Percentiles rank a stretch among this genome's conserved stretches.
phyloP scores from a whole-genome alignment of 2,329 filamentous ascomycete species.

The Metarhizium brunneum region DNA sequence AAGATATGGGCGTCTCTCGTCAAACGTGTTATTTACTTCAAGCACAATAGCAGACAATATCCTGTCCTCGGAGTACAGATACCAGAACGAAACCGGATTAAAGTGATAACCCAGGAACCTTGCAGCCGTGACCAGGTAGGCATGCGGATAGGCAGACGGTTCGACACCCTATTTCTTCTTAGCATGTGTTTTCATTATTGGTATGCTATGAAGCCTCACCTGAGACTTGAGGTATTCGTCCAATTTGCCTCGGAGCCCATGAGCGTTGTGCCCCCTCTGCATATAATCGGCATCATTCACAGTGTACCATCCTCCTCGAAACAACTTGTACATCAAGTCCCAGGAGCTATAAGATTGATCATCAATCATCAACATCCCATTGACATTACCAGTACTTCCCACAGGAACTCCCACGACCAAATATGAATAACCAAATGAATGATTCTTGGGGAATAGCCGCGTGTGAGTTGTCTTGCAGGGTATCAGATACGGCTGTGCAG shows the following conservation, averaged over 20 bases:
- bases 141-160: constrained; percentile 51
- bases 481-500: constrained; percentile 43
- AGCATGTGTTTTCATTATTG: constrained; percentile 7
- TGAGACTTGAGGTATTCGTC: constrained; percentile 47
- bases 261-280: constrained; percentile 37
- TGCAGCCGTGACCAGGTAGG: constrained; percentile 63
- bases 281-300: constrained; percentile 54
- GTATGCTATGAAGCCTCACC: constrained; percentile 27
- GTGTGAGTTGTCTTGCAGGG: constrained; percentile 57
- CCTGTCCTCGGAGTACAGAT: constrained; percentile 54
- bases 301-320: constrained; percentile 40
- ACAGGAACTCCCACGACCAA: constrained; percentile 60
- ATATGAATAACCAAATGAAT: constrained; percentile 63
- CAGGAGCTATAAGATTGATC: not conserved
- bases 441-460: constrained; percentile 56
- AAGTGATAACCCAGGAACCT: constrained; percentile 62
- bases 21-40: constrained; percentile 72
- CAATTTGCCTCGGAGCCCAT: constrained; percentile 56
- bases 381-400: constrained; percentile 46
- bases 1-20: constrained; percentile 46
- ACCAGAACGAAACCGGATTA: constrained; percentile 74
- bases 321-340: constrained; percentile 1
- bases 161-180: constrained; percentile 41
- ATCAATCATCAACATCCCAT: constrained; percentile 44
- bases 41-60: constrained; percentile 55